phyloP scores from a whole-genome alignment of 2,329 filamentous ascomycete species.

The Chrysosporium queenslandicum region DNA sequence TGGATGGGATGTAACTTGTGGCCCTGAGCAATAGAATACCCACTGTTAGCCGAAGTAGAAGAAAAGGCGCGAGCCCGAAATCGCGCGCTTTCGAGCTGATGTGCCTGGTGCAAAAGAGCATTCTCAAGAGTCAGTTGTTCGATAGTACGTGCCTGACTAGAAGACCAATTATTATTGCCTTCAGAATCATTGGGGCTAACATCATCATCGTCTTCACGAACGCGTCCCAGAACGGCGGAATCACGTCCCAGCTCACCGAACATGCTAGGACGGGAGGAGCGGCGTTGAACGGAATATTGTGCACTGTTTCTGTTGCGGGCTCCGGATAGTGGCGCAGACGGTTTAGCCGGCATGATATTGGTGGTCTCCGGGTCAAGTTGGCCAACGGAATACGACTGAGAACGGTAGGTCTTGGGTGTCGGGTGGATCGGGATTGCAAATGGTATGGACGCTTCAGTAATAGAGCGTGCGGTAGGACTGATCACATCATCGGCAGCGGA shows the following conservation, averaged over 20 bases:
- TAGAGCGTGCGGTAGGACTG: conserved; percentile 39
- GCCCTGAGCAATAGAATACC: conserved; percentile 26
- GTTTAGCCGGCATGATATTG: conserved; percentile 27
- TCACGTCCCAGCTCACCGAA: conserved; percentile 40
- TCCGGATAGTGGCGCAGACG: conserved; percentile 22
- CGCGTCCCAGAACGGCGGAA: conserved; percentile 36
- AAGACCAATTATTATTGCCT: conserved; percentile 28
- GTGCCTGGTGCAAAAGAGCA: conserved; percentile 37
- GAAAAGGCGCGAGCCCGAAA: conserved; percentile 36
- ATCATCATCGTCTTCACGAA: conserved; percentile 41
- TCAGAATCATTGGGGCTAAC: conserved; percentile 34
- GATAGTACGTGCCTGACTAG: conserved; percentile 37
- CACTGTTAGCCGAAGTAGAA: conserved; percentile 29
- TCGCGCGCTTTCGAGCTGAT: conserved; percentile 26
- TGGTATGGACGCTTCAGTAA: conserved; percentile 54
- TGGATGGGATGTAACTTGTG: conserved; percentile 32
- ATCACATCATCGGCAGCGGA: conserved; percentile 46
- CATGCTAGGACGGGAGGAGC: conserved; percentile 55
- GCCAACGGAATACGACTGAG: conserved; percentile 92
- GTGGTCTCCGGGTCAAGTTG: conserved; percentile 63
- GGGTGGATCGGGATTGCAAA: conserved; percentile 83
- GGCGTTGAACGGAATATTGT: conserved; percentile 64
- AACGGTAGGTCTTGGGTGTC: conserved; percentile 84
- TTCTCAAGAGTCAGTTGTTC: conserved; percentile 41
- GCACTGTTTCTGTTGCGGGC: conserved; percentile 31